phyloP scores from a whole-genome alignment of 495 filamentous ascomycete species.

The Tuber umbilicatum region DNA sequence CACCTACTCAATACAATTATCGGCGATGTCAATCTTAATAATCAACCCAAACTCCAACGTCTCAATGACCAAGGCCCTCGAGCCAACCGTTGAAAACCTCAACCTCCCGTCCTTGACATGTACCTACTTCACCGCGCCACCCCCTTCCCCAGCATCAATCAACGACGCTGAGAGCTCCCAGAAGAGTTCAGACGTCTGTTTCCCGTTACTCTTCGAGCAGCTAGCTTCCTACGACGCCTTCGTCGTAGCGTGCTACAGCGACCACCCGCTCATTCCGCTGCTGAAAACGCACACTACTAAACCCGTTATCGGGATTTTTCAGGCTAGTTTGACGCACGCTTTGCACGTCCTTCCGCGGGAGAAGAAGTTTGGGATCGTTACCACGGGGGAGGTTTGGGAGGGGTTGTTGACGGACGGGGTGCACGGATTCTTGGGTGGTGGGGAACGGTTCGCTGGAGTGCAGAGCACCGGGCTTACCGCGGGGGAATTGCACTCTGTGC shows the following conservation, averaged over 20 bases:
- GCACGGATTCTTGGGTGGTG: slow-evolving; percentile 48
- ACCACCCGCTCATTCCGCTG: slow-evolving; percentile 68
- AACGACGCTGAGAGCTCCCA: slow-evolving; percentile 56
- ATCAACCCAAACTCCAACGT: slow-evolving; percentile 86
- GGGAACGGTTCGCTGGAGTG: slow-evolving; percentile 62
- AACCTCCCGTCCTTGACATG: slow-evolving; percentile 33
- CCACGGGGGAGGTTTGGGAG: slow-evolving; percentile 80
- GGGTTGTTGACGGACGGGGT: slow-evolving; percentile 60
- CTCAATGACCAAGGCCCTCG: slow-evolving; percentile 72
- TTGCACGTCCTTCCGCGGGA: slow-evolving; percentile 47
- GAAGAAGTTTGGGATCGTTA: slow-evolving; percentile 71
- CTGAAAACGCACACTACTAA: slow-evolving; percentile 47
- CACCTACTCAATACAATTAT: not conserved
- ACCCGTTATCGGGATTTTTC: slow-evolving; percentile 79
- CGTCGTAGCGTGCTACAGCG: slow-evolving; percentile 81
- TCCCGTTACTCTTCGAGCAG: slow-evolving; percentile 50
- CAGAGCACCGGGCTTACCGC: slow-evolving; percentile 79
- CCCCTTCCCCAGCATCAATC: slow-evolving; percentile 55
- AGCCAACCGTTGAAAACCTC: slow-evolving; percentile 51
- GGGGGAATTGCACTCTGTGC: slow-evolving; percentile 65
- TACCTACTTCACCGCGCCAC: slow-evolving; percentile 51
- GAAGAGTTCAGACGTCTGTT: slow-evolving; percentile 51
- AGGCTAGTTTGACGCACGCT: slow-evolving; percentile 62
- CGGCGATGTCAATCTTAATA: slow-evolving; percentile 55
- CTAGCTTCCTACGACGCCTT: slow-evolving; percentile 62